Evolutionary conservation across 2,329 filamentous ascomycete species (phyloP), one percentile per base, ranked within the genome.

Genomic region (Pseudocercospora pini-densiflorae): DNA sequence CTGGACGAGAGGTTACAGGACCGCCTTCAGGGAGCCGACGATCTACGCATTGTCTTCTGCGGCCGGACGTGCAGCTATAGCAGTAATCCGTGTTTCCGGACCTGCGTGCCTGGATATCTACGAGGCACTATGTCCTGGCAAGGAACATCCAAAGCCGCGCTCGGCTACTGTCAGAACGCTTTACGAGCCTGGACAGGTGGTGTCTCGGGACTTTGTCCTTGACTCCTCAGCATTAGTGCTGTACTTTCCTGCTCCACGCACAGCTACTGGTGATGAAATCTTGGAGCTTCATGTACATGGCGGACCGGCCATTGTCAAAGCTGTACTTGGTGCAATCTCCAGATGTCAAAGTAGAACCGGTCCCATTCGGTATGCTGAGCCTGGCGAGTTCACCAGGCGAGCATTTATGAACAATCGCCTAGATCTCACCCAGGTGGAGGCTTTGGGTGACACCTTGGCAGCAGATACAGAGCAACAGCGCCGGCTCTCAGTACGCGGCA

Each of bases 231-330:
- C 95, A 0, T 79, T 98, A 12, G 84, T 97, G 1, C 85, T 98
- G 29, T 92, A 91, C 80, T 97, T 98, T 71, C 91, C 92, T 0
- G 85, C 83, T 0, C 94, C 94, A 0, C 87, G 87, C 58, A 97
- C 93, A 0, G 93, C 92, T 8, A 99, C 95, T 0, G 95, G 95
- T 31, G 94, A 98, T 77, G 93, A 97, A 75, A 85, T 98, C 0
- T 85, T 99, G 1, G 95, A 99, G 77, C 80, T 99, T 5, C 95
- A 99, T 74, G 87, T 97, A n/a, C 95, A 99, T 75, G 95, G 95
- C 29, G 94, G 95, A 0, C 86, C 89, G 2, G 95, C 95, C 1
- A 93, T 95, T 5, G 90, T 97, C 53, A 93, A 92, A 75, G 92
- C 94, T 1, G 91, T 97, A 0, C 84, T 99, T 2, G 81, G 87